These are phyloP conservation scores for Daldinia concentrica DNA, from an alignment of 495 filamentous ascomycete species.

Conservation along the genomic window DNA sequence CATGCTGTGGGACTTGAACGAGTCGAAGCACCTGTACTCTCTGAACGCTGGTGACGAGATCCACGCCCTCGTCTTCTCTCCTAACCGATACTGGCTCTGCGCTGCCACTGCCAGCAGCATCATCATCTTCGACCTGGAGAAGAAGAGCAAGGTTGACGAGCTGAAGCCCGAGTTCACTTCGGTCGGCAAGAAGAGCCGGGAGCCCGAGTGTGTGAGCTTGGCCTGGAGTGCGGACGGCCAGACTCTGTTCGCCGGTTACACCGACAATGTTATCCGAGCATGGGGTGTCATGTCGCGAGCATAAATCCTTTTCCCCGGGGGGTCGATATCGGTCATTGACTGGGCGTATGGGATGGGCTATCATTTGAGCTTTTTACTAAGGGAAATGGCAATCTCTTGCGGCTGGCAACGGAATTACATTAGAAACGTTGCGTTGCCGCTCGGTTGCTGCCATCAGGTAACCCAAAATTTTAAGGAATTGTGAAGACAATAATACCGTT, in stretches of 20 bases:
- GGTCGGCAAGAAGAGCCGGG: constrained; percentile 97
- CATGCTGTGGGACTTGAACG: constrained; percentile 99
- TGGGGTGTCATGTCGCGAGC: constrained; percentile 94
- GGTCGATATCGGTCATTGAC: constrained; percentile 47
- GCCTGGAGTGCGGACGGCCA: constrained; percentile 98
- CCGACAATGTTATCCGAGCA: constrained; percentile 98
- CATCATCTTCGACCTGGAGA: constrained; percentile 99
- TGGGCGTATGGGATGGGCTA: constrained; percentile 50
- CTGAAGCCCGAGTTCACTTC: constrained; percentile 98
- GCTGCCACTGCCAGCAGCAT: constrained; percentile 95
- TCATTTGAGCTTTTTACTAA: constrained; percentile 51
- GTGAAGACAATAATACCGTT: constrained; percentile 41
- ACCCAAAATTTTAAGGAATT: constrained; percentile 49
- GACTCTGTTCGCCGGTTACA: constrained; percentile 99
- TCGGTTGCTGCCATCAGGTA: constrained; percentile 45
- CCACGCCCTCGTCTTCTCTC: constrained; percentile 99
- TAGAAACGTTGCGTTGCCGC: constrained; percentile 43
- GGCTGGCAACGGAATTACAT: constrained; percentile 40
- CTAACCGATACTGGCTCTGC: constrained; percentile 99
- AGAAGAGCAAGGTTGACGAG: constrained; percentile 99
- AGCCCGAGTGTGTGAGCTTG: constrained; percentile 96
- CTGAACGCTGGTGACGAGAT: constrained; percentile 99
- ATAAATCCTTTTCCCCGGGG: constrained; percentile 52
- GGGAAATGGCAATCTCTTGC: constrained; percentile 47
- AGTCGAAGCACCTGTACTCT: constrained; percentile 99